These are phyloP conservation scores for Serendipita sp. DNA, from an alignment of 768 basidiomycete genomes.

Conservation along the genomic window DNA sequence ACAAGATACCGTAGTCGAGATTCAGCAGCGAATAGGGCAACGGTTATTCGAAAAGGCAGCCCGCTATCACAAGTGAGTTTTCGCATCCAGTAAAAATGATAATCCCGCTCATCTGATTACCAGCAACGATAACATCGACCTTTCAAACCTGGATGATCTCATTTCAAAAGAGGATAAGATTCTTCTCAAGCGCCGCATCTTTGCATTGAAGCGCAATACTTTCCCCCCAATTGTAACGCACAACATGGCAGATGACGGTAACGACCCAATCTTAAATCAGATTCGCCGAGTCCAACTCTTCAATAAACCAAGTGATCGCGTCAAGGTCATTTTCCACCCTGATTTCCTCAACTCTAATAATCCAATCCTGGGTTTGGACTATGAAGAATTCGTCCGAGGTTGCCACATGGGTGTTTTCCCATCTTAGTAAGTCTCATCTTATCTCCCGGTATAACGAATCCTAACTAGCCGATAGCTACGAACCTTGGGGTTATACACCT, in stretches of 20 bases:
- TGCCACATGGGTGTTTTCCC: constrained; percentile 99
- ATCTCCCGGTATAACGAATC: background rate
- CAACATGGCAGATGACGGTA: constrained; percentile 91
- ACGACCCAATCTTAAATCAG: constrained; percentile 88
- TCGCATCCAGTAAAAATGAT: background rate
- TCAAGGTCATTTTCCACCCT: constrained; percentile 96
- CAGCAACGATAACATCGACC: constrained; percentile 56
- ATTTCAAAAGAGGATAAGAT: constrained; percentile 88
- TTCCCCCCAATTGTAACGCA: constrained; percentile 96
- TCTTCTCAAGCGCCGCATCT: constrained; percentile 86
- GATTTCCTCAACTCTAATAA: constrained; percentile 97
- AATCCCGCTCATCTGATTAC: background rate
- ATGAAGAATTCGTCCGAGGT: constrained; percentile 97
- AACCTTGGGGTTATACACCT: constrained; percentile 93
- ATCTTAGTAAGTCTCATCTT: constrained; percentile 38
- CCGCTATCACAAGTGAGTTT: constrained; percentile 67
- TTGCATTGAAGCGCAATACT: constrained; percentile 86
- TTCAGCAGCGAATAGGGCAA: constrained; percentile 83
- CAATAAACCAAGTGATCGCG: constrained; percentile 74
- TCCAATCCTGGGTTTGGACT: constrained; percentile 91
- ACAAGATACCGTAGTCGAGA: constrained; percentile 87
- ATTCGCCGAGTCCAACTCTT: constrained; percentile 88
- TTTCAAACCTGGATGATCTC: constrained; percentile 58
- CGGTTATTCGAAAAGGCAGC: constrained; percentile 90
- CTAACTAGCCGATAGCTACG: constrained; percentile 34